phyloP scores from a whole-genome alignment of 2,329 filamentous ascomycete species.

The Diaporthe nobilis region DNA sequence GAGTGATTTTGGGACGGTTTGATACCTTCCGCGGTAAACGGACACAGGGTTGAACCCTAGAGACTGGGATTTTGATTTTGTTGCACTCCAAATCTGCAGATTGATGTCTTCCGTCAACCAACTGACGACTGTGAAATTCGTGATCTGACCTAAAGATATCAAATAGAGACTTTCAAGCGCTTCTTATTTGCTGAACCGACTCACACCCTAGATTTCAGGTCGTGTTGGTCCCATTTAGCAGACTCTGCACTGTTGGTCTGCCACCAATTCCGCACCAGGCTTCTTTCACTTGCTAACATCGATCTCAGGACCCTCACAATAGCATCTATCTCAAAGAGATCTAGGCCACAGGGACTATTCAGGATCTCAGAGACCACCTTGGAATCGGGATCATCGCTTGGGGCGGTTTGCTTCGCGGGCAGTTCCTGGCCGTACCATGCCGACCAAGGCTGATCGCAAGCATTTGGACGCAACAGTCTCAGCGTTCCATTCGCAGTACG shows the following conservation, averaged over 20 bases:
- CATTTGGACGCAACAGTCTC: constrained; percentile 37
- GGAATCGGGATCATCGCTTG: not conserved
- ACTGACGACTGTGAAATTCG: not conserved
- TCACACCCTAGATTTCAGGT: no score
- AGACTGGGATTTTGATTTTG: not conserved
- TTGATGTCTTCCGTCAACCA: not conserved
- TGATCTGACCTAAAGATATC: not conserved
- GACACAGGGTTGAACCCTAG: constrained; percentile 1
- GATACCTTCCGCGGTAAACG: not conserved
- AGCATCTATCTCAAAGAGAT: no score
- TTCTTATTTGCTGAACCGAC: not conserved
- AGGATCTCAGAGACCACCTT: no score
- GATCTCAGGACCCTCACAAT: not conserved
- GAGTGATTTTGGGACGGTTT: not conserved
- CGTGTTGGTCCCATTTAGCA: not conserved
- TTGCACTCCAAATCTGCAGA: not conserved
- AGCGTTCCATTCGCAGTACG: constrained; percentile 47
- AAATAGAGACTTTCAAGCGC: not conserved
- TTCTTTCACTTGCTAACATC: not conserved
- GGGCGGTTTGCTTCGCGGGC: not conserved
- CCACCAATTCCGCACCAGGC: not conserved
- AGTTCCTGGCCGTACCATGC: not conserved
- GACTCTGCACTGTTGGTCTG: not conserved
- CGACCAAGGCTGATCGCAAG: constrained; percentile 39
- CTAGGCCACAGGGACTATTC: not conserved